phyloP scores from a whole-genome alignment of 345 rosid genomes.

The Brassica juncea region DNA sequence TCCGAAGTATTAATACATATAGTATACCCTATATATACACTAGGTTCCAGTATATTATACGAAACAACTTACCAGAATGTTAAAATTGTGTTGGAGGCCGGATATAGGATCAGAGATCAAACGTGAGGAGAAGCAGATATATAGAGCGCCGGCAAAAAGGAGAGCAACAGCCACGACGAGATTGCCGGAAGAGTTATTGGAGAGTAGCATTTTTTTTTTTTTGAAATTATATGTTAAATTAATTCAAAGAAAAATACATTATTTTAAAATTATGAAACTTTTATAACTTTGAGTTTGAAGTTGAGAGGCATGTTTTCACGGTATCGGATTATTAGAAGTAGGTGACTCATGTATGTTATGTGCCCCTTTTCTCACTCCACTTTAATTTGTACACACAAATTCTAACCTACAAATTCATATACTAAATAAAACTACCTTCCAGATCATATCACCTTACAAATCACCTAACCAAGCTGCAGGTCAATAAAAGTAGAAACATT shows the following conservation, averaged over 20 bases:
- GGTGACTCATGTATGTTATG: slow-evolving; percentile 16
- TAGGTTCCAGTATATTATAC: background rate
- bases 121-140: slow-evolving; percentile 38
- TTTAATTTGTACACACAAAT: background rate
- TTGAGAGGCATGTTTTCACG: slow-evolving; percentile 34
- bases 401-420: too few relatives aligned
- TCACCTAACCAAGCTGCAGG: too few relatives aligned
- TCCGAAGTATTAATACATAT: background rate
- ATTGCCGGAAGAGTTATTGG: slow-evolving; percentile 18
- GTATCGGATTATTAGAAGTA: slow-evolving; percentile 14
- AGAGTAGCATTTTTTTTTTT: background rate
- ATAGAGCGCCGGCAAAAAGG: slow-evolving; percentile 46
- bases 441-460: too few relatives aligned
- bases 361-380: background rate
- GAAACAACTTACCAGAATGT: slow-evolving; percentile 35
- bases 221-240: background rate
- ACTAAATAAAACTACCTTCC: too few relatives aligned
- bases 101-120: slow-evolving; percentile 27
- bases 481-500: too few relatives aligned
- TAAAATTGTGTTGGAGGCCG: background rate
- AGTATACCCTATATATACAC: background rate
- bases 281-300: background rate
- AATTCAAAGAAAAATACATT: background rate
- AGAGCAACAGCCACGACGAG: slow-evolving; percentile 32
- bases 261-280: background rate